Evolutionary conservation across 495 filamentous ascomycete genomes (phyloP).

Genomic region (Collariella sp.): DNA sequence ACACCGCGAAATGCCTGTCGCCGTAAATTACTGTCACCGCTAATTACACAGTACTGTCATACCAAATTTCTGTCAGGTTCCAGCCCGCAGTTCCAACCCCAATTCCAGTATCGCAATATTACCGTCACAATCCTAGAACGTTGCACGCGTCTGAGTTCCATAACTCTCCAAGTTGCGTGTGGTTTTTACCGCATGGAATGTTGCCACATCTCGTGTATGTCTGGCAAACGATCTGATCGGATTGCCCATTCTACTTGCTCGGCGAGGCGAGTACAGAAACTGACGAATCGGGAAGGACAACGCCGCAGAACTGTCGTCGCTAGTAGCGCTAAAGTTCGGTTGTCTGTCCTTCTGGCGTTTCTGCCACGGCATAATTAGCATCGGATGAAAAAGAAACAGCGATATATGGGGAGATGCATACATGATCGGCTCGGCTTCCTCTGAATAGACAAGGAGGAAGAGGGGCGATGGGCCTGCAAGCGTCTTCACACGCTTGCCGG

Average conservation of each 20-base stretch:
- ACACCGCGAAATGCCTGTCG: no score
- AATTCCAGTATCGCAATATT: no score
- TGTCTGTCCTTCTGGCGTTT: slow-evolving; percentile 5
- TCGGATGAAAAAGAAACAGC: slow-evolving; percentile 23
- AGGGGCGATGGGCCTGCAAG: slow-evolving; percentile 3
- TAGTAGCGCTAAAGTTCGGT: slow-evolving; percentile 9
- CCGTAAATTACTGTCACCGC: no score
- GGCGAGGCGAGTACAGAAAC: slow-evolving; percentile 9
- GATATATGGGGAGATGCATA: background rate
- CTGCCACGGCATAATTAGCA: slow-evolving; percentile 5
- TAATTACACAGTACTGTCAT: no score
- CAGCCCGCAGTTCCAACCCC: no score
- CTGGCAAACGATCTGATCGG: slow-evolving; percentile 9
- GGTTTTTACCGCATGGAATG: slow-evolving; percentile 2
- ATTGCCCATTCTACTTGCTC: slow-evolving; percentile 7
- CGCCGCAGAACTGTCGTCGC: slow-evolving; percentile 7
- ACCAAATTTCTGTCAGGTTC: no score
- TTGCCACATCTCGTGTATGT: slow-evolving; percentile 8
- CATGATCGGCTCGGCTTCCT: slow-evolving; percentile 3
- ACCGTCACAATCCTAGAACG: no score
- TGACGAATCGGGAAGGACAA: slow-evolving; percentile 3
- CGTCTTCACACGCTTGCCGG: no score
- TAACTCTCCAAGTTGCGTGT: slow-evolving; percentile 6
- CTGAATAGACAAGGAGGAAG: slow-evolving; percentile 7
- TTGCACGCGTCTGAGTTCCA: background rate